phyloP scores from a whole-genome alignment of 805 yeast species.

The Nakazawaea anatomiae region DNA sequence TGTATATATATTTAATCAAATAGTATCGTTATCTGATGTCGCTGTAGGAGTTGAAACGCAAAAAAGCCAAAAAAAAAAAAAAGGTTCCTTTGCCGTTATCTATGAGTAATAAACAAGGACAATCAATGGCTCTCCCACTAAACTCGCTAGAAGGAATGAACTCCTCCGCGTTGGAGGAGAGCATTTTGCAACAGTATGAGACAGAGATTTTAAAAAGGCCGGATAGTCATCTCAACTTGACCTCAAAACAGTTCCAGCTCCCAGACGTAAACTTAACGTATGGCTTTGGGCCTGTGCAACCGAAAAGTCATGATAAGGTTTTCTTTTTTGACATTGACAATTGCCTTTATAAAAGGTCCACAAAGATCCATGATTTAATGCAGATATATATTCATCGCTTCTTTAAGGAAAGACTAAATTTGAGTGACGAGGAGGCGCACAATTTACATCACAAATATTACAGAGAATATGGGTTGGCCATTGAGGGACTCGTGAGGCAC shows the following conservation, averaged over 20 bases:
- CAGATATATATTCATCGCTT: constrained; percentile 77
- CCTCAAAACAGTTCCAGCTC: not conserved
- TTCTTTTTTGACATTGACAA: constrained; percentile 94
- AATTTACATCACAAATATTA: constrained; percentile 70
- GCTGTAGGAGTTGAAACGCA: too few relatives aligned
- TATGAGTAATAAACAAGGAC: not conserved
- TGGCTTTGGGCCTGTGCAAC: constrained; percentile 21
- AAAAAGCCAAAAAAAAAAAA: too few relatives aligned
- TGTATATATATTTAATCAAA: too few relatives aligned
- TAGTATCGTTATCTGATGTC: too few relatives aligned
- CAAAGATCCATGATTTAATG: constrained; percentile 81
- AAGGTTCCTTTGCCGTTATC: too few relatives aligned
- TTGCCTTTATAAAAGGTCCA: constrained; percentile 73
- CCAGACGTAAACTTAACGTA: constrained; percentile 23
- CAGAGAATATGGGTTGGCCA: constrained; percentile 83
- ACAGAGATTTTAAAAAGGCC: constrained; percentile 7
- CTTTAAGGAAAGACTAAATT: constrained; percentile 56
- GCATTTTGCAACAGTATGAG: constrained; percentile 1
- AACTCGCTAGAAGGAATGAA: constrained; percentile 1
- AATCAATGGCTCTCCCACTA: constrained; percentile 9
- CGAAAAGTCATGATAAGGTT: constrained; percentile 21
- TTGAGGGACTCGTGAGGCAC: constrained; percentile 75
- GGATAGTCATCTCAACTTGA: constrained; percentile 6
- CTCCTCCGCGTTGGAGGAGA: constrained; percentile 1
- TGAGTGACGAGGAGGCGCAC: constrained; percentile 71